Evolutionary conservation across 2,329 filamentous ascomycete species (phyloP).

Genomic region (Aureobasidium pullulans): DNA sequence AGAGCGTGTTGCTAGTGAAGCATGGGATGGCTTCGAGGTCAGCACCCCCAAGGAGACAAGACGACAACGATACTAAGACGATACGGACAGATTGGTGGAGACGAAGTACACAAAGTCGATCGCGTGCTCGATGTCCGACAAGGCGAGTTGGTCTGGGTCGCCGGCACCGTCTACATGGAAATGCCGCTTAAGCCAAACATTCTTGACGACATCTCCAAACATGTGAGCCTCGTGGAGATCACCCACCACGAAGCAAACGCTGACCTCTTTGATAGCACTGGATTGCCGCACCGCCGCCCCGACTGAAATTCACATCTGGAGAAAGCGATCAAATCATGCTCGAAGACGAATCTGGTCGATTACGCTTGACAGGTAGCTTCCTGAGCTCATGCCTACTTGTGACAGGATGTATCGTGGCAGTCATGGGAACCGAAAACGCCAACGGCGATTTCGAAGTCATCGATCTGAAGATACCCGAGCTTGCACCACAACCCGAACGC

Average conservation of each 20-base stretch:
- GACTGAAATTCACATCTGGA: slow-evolving; percentile 66
- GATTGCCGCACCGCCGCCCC: slow-evolving; percentile 72
- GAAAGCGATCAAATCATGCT: slow-evolving; percentile 65
- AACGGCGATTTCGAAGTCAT: slow-evolving; percentile 90
- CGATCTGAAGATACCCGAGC: slow-evolving; percentile 79
- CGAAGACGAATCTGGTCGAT: slow-evolving; percentile 88
- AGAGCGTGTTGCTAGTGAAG: slow-evolving; percentile 62
- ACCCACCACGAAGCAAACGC: not conserved
- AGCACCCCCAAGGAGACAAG: not conserved
- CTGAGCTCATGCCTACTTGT: slow-evolving; percentile 67
- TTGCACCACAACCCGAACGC: slow-evolving; percentile 72
- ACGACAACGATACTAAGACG: not conserved
- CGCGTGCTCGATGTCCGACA: slow-evolving; percentile 92
- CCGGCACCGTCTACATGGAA: slow-evolving; percentile 93
- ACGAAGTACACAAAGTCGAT: slow-evolving; percentile 68
- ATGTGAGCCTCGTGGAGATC: slow-evolving; percentile 48
- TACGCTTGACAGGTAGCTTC: slow-evolving; percentile 66
- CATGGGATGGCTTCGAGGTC: slow-evolving; percentile 68
- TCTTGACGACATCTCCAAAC: slow-evolving; percentile 87
- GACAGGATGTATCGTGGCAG: slow-evolving; percentile 89
- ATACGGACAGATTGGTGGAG: slow-evolving; percentile 56
- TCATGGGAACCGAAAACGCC: slow-evolving; percentile 85
- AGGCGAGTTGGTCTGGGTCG: slow-evolving; percentile 90
- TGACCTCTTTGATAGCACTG: slow-evolving; percentile 56
- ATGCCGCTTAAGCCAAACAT: slow-evolving; percentile 95